Evolutionary conservation across 352 stramenopile genomes (phyloP).

Genomic region (Salisapilia sapeloensis): DNA sequence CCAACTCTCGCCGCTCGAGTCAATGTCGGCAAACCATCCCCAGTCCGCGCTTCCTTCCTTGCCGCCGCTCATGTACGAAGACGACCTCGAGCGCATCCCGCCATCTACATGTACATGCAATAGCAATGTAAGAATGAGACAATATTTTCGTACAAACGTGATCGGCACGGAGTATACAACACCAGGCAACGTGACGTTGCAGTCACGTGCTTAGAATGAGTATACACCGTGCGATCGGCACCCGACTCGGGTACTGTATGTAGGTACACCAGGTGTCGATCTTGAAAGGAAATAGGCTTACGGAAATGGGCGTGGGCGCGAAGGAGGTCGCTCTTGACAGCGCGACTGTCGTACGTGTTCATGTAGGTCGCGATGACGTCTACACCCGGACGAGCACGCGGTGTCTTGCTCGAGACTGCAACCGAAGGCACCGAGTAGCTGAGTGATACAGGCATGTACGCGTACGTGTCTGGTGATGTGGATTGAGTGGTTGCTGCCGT

Average conservation of each 20-base stretch:
- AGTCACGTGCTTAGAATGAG: too few relatives aligned
- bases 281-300: too few relatives aligned
- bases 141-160: too few relatives aligned
- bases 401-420: conserved; percentile 37
- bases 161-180: too few relatives aligned
- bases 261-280: too few relatives aligned
- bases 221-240: too few relatives aligned
- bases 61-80: conserved; percentile 40
- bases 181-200: too few relatives aligned
- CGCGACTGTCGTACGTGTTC: conserved; percentile 71
- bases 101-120: too few relatives aligned
- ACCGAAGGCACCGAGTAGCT: conserved; percentile 58
- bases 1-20: conserved; percentile 74
- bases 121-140: too few relatives aligned
- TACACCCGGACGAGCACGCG: conserved; percentile 44
- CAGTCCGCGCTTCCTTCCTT: conserved; percentile 73
- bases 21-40: conserved; percentile 81
- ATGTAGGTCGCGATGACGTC: conserved; percentile 83
- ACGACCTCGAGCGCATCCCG: conserved; percentile 34
- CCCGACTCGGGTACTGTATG: too few relatives aligned
- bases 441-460: conserved; percentile 28
- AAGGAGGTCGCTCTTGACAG: conserved; percentile 61
- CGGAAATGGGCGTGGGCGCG: conserved; percentile 53
- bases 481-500: too few relatives aligned
- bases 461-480: too few relatives aligned